phyloP scores from a whole-genome alignment of 306 rosid genomes.

The Inga oerstediana region DNA sequence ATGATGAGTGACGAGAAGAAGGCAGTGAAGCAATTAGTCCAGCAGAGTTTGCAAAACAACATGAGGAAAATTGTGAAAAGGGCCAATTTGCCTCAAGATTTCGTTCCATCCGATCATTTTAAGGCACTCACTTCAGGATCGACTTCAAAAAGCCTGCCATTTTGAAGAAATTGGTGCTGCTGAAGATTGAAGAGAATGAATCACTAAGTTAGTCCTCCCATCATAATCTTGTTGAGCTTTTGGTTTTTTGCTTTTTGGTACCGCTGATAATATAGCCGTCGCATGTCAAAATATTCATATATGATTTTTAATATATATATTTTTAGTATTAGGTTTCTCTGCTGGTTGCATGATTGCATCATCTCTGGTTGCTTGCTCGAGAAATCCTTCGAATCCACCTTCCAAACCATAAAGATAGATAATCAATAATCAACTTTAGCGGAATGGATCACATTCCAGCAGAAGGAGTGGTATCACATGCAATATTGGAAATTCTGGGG shows the following conservation, averaged over 20 bases:
- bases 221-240: conserved; percentile 41
- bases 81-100: conserved; percentile 91
- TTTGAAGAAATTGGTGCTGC: conserved; percentile 47
- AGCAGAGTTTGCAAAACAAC: conserved; percentile 90
- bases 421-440: background rate
- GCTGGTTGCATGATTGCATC: background rate
- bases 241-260: conserved; percentile 36
- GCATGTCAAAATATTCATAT: background rate
- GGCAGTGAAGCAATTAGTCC: conserved; percentile 92
- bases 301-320: conserved; percentile 1
- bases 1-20: conserved; percentile 90
- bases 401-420: background rate
- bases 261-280: conserved; percentile 28
- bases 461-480: conserved; percentile 40
- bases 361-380: background rate
- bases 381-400: conserved; percentile 4
- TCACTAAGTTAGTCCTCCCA: conserved; percentile 48
- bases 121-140: conserved; percentile 78
- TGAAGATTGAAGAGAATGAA: conserved; percentile 32
- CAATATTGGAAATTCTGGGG: conserved; percentile 32
- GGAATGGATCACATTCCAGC: background rate
- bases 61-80: conserved; percentile 93
- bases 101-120: conserved; percentile 70
- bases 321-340: background rate
- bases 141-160: conserved; percentile 92